phyloP scores from a whole-genome alignment of 345 rosid species.

The Aegle marmelos region DNA sequence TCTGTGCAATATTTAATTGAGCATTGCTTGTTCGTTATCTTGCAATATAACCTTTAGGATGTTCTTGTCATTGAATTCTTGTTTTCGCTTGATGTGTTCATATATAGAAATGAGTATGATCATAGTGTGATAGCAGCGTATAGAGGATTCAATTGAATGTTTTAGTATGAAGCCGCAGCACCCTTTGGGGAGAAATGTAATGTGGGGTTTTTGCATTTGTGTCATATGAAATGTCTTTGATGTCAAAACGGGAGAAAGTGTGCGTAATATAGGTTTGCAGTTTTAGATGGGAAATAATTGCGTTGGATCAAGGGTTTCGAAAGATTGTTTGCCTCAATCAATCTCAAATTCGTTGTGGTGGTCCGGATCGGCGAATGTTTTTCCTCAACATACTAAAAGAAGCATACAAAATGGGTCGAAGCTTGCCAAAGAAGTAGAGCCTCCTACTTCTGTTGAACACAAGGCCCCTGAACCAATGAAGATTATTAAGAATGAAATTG shows the following conservation, averaged over 20 bases:
- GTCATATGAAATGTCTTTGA: not conserved
- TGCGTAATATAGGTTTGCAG: not conserved
- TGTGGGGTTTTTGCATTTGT: slow-evolving; percentile 7
- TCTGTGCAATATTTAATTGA: slow-evolving; percentile 1
- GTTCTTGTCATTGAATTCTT: not conserved
- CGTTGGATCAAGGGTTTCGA: slow-evolving; percentile 37
- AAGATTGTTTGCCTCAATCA: slow-evolving; percentile 24
- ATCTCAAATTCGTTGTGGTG: slow-evolving; percentile 33
- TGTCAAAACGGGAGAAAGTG: not conserved
- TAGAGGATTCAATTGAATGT: not conserved
- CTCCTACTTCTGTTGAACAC: slow-evolving; percentile 15
- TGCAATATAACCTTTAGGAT: not conserved
- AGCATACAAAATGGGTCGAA: not conserved
- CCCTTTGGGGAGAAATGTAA: slow-evolving; percentile 1
- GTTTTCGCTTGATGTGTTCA: not conserved
- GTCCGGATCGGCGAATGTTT: slow-evolving; percentile 16
- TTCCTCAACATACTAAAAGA: slow-evolving; percentile 5
- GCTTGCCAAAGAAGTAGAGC: slow-evolving; percentile 13
- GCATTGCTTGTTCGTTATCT: not conserved
- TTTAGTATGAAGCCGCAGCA: not conserved
- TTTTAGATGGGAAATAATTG: slow-evolving; percentile 75
- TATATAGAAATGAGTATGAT: not conserved
- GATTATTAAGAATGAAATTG: slow-evolving; percentile 31
- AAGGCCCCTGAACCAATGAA: slow-evolving; percentile 40
- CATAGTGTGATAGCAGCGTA: not conserved